Conservation (phyloP, 331 rosid species). For the Erythrophleum ivorense region DNA sequence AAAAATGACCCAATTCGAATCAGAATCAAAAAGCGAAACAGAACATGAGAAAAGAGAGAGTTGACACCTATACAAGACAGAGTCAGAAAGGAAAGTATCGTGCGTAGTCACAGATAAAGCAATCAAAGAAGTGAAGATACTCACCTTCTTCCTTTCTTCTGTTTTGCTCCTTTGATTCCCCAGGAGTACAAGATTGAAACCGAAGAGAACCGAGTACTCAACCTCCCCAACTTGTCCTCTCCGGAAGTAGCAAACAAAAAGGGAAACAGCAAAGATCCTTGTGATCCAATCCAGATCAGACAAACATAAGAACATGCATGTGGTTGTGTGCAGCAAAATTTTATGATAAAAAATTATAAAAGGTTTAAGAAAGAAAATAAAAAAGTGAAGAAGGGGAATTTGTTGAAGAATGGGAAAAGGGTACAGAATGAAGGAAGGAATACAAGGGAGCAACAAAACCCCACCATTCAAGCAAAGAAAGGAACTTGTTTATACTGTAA, state of each 20-base stretch:
- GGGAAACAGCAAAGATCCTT: conserved; percentile 67
- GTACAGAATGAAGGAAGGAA: conserved; percentile 58
- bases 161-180: conserved; percentile 51
- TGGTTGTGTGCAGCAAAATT: conserved; percentile 59
- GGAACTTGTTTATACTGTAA: conserved; percentile 46
- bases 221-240: conserved; percentile 56
- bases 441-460: conserved; percentile 61
- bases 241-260: conserved; percentile 56
- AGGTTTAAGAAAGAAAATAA: neutral
- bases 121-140: conserved; percentile 50
- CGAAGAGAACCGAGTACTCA: conserved; percentile 44
- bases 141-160: conserved; percentile 66
- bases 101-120: conserved; percentile 57
- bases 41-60: conserved; percentile 40
- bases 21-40: conserved; percentile 41
- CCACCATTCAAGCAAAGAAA: conserved; percentile 60
- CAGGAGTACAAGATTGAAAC: conserved; percentile 54
- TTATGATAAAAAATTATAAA: conserved; percentile 24
- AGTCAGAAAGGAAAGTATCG: conserved; percentile 49
- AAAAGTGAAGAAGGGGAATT: conserved; percentile 40
- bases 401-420: conserved; percentile 34
- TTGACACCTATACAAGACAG: conserved; percentile 37
- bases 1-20: conserved; percentile 48
- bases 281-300: conserved; percentile 99
- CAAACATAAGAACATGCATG: conserved; percentile 84